These are phyloP conservation scores for Cryptosporidium tyzzeri DNA, from an alignment of 169 alveolate species.

Conservation along the genomic window DNA sequence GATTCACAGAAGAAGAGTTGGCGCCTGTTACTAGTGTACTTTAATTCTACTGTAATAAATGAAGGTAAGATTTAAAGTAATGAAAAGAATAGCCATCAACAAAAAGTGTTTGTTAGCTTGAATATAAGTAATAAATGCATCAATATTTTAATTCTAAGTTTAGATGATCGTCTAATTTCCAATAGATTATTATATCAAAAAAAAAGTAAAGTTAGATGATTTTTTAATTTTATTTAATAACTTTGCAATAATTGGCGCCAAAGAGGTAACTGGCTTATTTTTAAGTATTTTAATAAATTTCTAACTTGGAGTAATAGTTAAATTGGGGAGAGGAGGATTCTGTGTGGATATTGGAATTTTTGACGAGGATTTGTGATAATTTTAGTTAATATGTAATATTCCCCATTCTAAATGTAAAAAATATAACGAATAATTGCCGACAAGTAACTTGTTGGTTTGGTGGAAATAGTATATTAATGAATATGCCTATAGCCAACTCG, in stretches of 20 bases:
- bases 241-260: not conserved
- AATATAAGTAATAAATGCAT: no score
- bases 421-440: no score
- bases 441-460: not conserved
- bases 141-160: no score
- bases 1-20: not conserved
- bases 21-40: not conserved
- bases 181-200: no score
- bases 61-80: no score
- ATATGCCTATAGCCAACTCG: not conserved
- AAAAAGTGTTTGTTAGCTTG: no score
- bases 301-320: not conserved
- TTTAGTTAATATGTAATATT: not conserved
- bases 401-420: not conserved
- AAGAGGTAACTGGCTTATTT: no score
- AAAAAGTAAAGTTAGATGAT: not conserved
- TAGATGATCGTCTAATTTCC: no score
- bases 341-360: not conserved
- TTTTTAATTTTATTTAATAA: no score
- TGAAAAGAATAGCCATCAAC: not conserved
- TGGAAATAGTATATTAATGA: not conserved
- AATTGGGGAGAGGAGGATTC: not conserved
- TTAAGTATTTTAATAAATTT: not conserved
- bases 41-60: not conserved
- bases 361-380: not conserved